Percentiles rank a stretch among this genome's conserved stretches.
Conservation (phyloP, 2,329 filamentous ascomycete species). For the Calonectria multiphialidica region DNA sequence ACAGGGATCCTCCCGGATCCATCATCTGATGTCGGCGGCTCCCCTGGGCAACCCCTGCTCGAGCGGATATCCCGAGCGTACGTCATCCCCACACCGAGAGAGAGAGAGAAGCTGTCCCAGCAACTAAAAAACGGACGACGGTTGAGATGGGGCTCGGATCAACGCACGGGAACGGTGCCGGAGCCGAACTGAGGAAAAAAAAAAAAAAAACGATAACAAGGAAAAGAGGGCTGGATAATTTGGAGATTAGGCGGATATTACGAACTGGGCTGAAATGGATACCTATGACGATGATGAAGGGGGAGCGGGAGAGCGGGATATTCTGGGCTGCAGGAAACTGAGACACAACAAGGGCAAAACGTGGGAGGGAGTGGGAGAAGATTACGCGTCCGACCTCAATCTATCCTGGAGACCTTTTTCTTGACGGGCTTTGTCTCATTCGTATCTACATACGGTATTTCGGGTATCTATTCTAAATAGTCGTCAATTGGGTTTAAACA, state of each 20-base stretch:
- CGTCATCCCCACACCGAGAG: not conserved
- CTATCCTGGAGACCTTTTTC: conserved; percentile 7
- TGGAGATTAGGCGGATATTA: not conserved
- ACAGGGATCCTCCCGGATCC: not conserved
- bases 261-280: not conserved
- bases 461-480: conserved; percentile 9
- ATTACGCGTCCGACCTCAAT: conserved; percentile 18
- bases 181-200: not conserved
- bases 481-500: not conserved
- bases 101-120: not conserved
- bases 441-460: conserved; percentile 2
- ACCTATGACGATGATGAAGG: not conserved
- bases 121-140: not conserved
- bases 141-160: not conserved
- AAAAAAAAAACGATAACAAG: not conserved
- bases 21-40: conserved; percentile 3
- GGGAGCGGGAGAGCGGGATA: not conserved
- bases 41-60: not conserved
- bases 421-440: conserved; percentile 14
- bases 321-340: not conserved
- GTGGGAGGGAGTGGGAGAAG: conserved; percentile 1
- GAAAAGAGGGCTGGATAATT: not conserved
- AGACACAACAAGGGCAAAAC: not conserved
- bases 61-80: not conserved
- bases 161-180: not conserved